Conservation (phyloP, 352 stramenopile genomes). For the Phytophthora hybrid region DNA sequence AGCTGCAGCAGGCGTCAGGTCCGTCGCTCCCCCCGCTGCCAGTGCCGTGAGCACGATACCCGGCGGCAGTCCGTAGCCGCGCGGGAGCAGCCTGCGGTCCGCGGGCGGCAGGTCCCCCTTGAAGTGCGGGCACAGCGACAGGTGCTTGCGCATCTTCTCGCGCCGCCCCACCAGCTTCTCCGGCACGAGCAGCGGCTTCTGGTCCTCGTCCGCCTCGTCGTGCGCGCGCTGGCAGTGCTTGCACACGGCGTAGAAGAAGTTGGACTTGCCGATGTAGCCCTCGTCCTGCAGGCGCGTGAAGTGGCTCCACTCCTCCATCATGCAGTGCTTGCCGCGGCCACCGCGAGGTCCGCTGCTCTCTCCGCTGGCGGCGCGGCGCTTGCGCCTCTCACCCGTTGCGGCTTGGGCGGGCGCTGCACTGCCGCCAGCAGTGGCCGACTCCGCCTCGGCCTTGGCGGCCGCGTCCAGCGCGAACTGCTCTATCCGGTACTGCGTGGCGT, state of each 20-base stretch:
- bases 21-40: neutral
- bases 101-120: conserved; percentile 68
- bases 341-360: conserved; percentile 50
- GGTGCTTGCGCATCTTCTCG: conserved; percentile 84
- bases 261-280: conserved; percentile 86
- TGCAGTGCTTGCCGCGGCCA: conserved; percentile 76
- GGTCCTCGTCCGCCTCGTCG: conserved; percentile 61
- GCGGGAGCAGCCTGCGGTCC: conserved; percentile 44
- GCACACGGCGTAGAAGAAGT: conserved; percentile 82
- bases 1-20: conserved; percentile 3
- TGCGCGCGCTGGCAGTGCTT: conserved; percentile 74
- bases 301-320: conserved; percentile 88
- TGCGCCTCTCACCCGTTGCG: conserved; percentile 54
- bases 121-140: conserved; percentile 68
- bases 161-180: conserved; percentile 77
- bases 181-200: conserved; percentile 60
- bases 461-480: conserved; percentile 45
- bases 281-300: conserved; percentile 79
- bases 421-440: conserved; percentile 12
- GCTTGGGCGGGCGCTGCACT: neutral
- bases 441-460: conserved; percentile 17
- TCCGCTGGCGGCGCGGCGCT: conserved; percentile 45
- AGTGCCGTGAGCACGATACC: conserved; percentile 23
- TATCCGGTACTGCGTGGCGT: conserved; percentile 70
- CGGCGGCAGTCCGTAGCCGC: conserved; percentile 31